Percentiles rank a stretch among this genome's conserved stretches.
Conservation (phyloP, 1,284 basidiomycete genomes). For the Erythrobasidium hasegawianum region DNA sequence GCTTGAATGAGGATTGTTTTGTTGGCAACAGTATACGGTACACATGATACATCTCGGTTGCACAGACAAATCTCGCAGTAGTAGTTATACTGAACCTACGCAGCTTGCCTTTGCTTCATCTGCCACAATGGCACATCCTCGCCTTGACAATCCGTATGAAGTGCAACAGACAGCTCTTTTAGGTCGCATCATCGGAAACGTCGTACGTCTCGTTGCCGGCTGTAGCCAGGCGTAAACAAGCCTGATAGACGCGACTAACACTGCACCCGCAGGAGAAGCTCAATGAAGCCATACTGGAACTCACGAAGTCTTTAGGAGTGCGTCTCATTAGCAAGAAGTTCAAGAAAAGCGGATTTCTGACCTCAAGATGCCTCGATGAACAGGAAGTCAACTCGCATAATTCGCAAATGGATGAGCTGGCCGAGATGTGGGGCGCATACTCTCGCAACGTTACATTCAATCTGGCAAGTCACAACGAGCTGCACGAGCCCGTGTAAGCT, state of each 20-base stretch:
- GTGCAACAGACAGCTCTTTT: constrained; percentile 37
- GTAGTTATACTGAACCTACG: no score
- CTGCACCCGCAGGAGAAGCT: constrained; percentile 37
- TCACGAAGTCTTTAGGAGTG: constrained; percentile 38
- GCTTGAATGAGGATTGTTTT: background rate
- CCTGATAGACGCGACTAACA: background rate
- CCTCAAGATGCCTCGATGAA: background rate
- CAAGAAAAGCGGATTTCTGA: background rate
- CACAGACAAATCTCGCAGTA: no score
- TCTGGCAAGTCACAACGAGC: constrained; percentile 14
- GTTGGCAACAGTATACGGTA: no score
- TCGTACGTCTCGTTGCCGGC: constrained; percentile 15
- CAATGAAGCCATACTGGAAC: constrained; percentile 41
- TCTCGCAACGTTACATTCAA: constrained; percentile 20
- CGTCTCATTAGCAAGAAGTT: background rate
- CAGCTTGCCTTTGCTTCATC: background rate
- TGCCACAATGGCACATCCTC: constrained; percentile 19
- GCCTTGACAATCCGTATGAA: constrained; percentile 40
- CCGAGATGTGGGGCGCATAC: constrained; percentile 34
- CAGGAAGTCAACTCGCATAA: constrained; percentile 38
- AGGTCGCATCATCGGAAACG: constrained; percentile 40
- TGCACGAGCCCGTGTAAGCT: constrained; percentile 21
- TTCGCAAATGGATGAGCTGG: constrained; percentile 15
- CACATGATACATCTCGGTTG: background rate
- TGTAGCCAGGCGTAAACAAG: background rate